These are phyloP conservation scores for Candida railenensis DNA, from an alignment of 805 yeast genomes.

Conservation along the genomic window DNA sequence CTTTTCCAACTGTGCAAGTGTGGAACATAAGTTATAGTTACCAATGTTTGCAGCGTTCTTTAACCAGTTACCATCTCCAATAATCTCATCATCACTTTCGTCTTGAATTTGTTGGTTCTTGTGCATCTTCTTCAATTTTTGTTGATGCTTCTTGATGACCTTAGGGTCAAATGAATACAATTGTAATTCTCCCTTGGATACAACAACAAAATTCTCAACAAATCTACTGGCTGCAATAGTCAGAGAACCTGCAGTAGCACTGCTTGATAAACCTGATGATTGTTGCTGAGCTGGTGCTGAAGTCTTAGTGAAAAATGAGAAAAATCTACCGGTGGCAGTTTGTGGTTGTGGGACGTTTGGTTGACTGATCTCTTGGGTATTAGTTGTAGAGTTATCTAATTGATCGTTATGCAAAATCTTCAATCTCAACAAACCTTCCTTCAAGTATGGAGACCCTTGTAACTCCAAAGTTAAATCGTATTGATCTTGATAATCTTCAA, in stretches of 20 bases:
- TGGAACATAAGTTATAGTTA: conserved; percentile 50
- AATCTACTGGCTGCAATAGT: conserved; percentile 21
- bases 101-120: conserved; percentile 15
- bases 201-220: conserved; percentile 59
- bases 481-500: conserved; percentile 43
- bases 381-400: conserved; percentile 23
- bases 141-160: conserved; percentile 39
- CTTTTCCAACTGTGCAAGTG: conserved; percentile 43
- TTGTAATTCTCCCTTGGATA: conserved; percentile 63
- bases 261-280: conserved; percentile 16
- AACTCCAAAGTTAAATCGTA: conserved; percentile 62
- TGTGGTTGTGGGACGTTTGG: conserved; percentile 10
- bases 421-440: conserved; percentile 64
- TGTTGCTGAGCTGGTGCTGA: conserved; percentile 9
- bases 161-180: conserved; percentile 55
- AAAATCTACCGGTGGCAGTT: conserved; percentile 8
- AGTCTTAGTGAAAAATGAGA: conserved; percentile 6
- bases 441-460: conserved; percentile 75
- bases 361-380: conserved; percentile 4
- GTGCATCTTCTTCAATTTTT: conserved; percentile 21
- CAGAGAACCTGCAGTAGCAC: conserved; percentile 8
- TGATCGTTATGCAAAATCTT: conserved; percentile 37
- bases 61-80: conserved; percentile 72
- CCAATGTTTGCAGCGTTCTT: conserved; percentile 60
- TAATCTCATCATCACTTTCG: conserved; percentile 20